Base-by-base conservation (phyloP, 2,329 filamentous ascomycete species). In the Aspergillus fijiensis region DNA sequence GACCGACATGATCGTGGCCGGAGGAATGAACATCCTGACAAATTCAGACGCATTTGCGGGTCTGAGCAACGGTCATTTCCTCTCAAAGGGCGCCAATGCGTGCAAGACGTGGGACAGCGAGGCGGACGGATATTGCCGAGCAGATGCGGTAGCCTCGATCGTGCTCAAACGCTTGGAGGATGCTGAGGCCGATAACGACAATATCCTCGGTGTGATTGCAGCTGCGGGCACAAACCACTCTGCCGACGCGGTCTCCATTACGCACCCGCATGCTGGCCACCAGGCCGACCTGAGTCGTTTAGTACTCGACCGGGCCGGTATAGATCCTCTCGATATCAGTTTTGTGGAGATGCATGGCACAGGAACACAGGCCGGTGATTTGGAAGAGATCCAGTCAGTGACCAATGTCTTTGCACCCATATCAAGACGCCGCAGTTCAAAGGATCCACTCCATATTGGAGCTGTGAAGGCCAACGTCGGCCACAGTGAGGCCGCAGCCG, bases 11-110 rank as follows among this genome's bases (percentile, higher is more conserved):
- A 91, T 89, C 1, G 85, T 92, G 39, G 89, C 90, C 1, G 91
- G 91, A 59, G 91, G 91, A 60, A 78, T 90, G 14, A 92, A 90
- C 55, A 48, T 72, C 5, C 82, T 92, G 74, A 92, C 89, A 52
- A 91, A 91, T 74, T 88, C 90, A 0, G 89, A 92, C 72, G 89
- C 89, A 79, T 91, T 90, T 76, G 82, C 88, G 5, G 89, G 88
- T 65, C 80, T 93, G 2, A 88, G 86, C 69, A 85, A 88, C 64
- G 71, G 65, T 1, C 63, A 68, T 9, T 73, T 74, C 47, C 59
- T 73, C 2, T 71, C 69, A 4, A 23, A 23, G 21, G 60, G 63
- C 7, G 71, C 66, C 2, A 82, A 82, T 0, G 71, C 76, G 16
- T 85, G 83, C 65, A 81, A 82, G 53, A 75, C 79, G 2, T 84